Evolutionary conservation across 768 basidiomycete genomes (phyloP).

Genomic region (Steccherinum ochraceum): DNA sequence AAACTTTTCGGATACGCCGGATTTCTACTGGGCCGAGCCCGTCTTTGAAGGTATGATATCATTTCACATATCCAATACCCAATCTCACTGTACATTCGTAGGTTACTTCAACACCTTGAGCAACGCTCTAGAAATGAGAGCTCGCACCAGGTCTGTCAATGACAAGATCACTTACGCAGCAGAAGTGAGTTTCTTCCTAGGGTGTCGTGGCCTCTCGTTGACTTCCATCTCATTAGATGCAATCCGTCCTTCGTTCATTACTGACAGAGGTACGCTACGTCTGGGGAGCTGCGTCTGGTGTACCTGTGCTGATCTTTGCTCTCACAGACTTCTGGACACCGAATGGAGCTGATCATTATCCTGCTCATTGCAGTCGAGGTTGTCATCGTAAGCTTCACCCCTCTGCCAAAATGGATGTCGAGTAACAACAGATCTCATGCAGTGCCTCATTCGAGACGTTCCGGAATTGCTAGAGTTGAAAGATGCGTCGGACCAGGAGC

Average conservation of each 20-base stretch:
- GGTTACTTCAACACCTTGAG: constrained; percentile 83
- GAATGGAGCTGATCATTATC: constrained; percentile 96
- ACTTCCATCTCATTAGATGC: constrained; percentile 40
- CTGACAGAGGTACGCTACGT: constrained; percentile 64
- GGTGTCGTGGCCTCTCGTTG: neutral
- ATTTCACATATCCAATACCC: neutral
- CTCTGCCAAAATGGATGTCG: neutral
- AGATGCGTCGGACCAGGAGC: neutral
- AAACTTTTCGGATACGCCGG: constrained; percentile 83
- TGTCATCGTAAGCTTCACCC: constrained; percentile 68
- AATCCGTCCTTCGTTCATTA: constrained; percentile 83
- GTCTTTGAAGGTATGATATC: constrained; percentile 66
- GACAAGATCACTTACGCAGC: constrained; percentile 91
- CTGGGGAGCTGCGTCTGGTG: neutral
- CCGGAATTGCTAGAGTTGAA: constrained; percentile 60
- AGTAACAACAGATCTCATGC: too few species aligned
- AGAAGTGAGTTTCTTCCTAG: constrained; percentile 45
- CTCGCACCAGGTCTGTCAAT: constrained; percentile 75
- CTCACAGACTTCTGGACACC: constrained; percentile 73
- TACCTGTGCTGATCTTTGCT: neutral
- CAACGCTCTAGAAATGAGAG: constrained; percentile 79
- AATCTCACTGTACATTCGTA: constrained; percentile 20
- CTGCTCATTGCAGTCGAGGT: constrained; percentile 92
- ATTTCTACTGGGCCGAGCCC: constrained; percentile 94
- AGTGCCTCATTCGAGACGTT: constrained; percentile 75